Evolutionary conservation across 495 filamentous ascomycete genomes (phyloP).

Genomic region (Bacidia rubella): DNA sequence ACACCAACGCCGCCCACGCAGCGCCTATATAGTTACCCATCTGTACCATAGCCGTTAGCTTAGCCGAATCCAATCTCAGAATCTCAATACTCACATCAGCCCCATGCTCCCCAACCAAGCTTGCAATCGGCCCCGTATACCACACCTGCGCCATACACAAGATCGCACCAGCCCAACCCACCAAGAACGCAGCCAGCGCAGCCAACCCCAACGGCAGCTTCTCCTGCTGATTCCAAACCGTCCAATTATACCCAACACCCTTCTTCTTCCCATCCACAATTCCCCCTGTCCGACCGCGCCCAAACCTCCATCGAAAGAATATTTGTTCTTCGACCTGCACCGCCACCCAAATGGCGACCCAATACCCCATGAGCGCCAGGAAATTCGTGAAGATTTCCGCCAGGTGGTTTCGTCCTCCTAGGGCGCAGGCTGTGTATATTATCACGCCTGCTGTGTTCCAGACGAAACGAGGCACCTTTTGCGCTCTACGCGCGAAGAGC

Average conservation of each 20-base stretch:
- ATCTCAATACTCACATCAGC: conserved; percentile 33
- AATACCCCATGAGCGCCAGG: conserved; percentile 62
- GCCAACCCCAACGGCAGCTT: conserved; percentile 52
- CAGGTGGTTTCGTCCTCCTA: conserved; percentile 47
- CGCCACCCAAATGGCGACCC: conserved; percentile 51
- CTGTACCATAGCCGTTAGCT: not conserved
- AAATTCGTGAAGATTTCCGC: conserved; percentile 59
- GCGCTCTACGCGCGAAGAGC: conserved; percentile 43
- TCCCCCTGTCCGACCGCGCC: conserved; percentile 2
- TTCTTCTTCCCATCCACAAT: conserved; percentile 10
- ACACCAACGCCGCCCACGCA: conserved; percentile 32
- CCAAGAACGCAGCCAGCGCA: conserved; percentile 45
- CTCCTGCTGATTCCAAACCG: conserved; percentile 41
- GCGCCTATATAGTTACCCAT: conserved; percentile 36
- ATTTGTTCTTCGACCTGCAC: conserved; percentile 52
- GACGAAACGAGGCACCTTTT: conserved; percentile 44
- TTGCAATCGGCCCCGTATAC: conserved; percentile 52
- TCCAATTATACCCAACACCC: conserved; percentile 40
- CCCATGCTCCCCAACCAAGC: conserved; percentile 38
- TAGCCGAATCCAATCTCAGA: not conserved
- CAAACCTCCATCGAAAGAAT: conserved; percentile 38
- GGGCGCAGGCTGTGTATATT: conserved; percentile 49
- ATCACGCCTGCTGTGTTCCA: conserved; percentile 49
- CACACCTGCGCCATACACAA: conserved; percentile 60
- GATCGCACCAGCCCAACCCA: conserved; percentile 57